Percentiles rank a stretch among this genome's conserved stretches.
Conservation (phyloP, 2,329 filamentous ascomycete genomes). For the Fusarium fracticaudum region DNA sequence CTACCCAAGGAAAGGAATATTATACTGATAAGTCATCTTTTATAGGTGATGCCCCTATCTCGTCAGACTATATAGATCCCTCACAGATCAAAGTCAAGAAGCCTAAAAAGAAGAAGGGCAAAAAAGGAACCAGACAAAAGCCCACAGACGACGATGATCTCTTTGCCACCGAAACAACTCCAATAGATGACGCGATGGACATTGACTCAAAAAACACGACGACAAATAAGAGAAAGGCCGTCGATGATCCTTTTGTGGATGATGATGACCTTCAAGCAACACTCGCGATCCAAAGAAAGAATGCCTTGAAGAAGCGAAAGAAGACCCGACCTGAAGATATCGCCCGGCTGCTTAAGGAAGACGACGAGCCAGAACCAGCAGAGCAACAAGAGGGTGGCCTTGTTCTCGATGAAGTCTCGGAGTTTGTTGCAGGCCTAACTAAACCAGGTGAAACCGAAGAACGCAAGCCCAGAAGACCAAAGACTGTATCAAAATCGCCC, state of each 20-base stretch:
- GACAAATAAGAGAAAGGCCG: conserved; percentile 68
- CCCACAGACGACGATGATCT: conserved; percentile 71
- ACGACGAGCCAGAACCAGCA: conserved; percentile 59
- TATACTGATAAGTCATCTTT: conserved; percentile 14
- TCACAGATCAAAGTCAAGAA: conserved; percentile 94
- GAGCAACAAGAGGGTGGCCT: conserved; percentile 65
- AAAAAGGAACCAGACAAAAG: conserved; percentile 79
- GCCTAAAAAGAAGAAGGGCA: conserved; percentile 91
- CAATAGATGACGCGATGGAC: conserved; percentile 72
- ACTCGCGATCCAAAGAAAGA: conserved; percentile 82
- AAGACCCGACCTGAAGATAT: conserved; percentile 87
- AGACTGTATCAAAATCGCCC: conserved; percentile 47
- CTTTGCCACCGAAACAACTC: conserved; percentile 54
- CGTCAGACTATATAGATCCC: conserved; percentile 88
- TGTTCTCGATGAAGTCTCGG: conserved; percentile 94
- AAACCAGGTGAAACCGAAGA: conserved; percentile 68
- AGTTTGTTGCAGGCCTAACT: conserved; percentile 89
- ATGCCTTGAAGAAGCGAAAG: conserved; percentile 91
- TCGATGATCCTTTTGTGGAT: conserved; percentile 79
- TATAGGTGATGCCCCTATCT: conserved; percentile 46
- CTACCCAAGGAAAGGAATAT: not conserved
- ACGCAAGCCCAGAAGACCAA: conserved; percentile 60
- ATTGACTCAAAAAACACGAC: conserved; percentile 68
- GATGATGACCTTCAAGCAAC: conserved; percentile 93
- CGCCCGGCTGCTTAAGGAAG: conserved; percentile 78